phyloP scores from a whole-genome alignment of 192 early-diverging fungal genomes.

The Coemansia javaensis region DNA sequence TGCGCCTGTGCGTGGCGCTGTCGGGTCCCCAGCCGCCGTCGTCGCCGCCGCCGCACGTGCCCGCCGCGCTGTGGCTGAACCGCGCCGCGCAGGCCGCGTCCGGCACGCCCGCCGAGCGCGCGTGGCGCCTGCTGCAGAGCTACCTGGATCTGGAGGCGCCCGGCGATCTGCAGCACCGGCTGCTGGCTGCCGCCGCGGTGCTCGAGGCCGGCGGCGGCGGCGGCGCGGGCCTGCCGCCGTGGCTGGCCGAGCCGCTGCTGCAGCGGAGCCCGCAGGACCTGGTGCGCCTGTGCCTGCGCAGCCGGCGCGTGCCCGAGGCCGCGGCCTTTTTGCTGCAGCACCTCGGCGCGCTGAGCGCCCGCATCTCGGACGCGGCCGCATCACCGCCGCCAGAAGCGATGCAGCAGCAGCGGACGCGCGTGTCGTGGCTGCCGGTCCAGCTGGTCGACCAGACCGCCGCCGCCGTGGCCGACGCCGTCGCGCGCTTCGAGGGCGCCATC shows the following conservation, averaged over 20 bases:
- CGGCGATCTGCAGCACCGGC: conserved; percentile 9
- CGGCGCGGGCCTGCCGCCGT: conserved; percentile 32
- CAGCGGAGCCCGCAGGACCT: conserved; percentile 39
- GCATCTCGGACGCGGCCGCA: conserved; percentile 4
- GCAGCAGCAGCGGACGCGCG: no score
- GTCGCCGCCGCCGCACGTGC: conserved; percentile 14
- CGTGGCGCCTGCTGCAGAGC: conserved; percentile 39
- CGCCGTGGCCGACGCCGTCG: conserved; percentile 31
- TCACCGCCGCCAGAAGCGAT: no score
- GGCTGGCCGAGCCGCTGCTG: conserved; percentile 35
- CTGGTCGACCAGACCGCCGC: conserved; percentile 43
- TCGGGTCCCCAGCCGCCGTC: conserved; percentile 1
- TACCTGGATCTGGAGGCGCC: conserved; percentile 30
- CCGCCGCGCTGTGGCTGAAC: conserved; percentile 37
- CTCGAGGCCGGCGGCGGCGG: conserved; percentile 16
- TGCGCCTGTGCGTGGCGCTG: conserved; percentile 28
- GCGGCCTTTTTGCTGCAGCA: conserved; percentile 41
- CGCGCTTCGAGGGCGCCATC: conserved; percentile 33
- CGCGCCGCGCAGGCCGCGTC: conserved; percentile 4
- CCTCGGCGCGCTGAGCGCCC: conserved; percentile 15
- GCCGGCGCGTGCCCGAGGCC: conserved; percentile 38
- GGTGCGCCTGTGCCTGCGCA: conserved; percentile 36
- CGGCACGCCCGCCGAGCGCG: conserved; percentile 27
- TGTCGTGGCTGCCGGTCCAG: conserved; percentile 45
- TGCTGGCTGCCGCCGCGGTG: conserved; percentile 31